Evolutionary conservation across 768 basidiomycete genomes (phyloP), one percentile per base, ranked within the genome.

Genomic region (Boletus bicolor): DNA sequence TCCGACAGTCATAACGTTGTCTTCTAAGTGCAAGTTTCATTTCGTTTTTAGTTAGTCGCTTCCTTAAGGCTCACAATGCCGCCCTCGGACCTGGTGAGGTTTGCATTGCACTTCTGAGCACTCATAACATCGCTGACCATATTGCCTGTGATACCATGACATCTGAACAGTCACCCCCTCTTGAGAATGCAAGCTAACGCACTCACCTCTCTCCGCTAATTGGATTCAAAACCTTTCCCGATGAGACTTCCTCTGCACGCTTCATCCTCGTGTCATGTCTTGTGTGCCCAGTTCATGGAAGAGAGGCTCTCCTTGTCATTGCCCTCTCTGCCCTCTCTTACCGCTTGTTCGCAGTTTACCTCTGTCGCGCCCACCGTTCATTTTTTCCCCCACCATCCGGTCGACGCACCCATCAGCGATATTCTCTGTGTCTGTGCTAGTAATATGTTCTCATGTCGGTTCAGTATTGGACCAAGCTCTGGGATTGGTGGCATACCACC

Each of bases 401-500:
- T 95, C 11, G 93, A 97, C 61, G 86, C 94, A 1, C 86, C 84
- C 0, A 83, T 97, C 49, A 81, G 84, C 24, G 78, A 87, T 0
- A 83, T 85, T 0, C 78, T 96, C 24, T 98, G 94, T 68, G 77
- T 76, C 38, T 87, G 89, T 8, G 85, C 89, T 2, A 81, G 91
- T 42, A 93, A 92, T 69, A 91, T 91, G 84, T 96, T 93, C 68
- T 91, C 89, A 79, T 92, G 66, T 15, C 7, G 15, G 15, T 17
- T 4, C 36, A 0, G 15, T 15, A 7, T 7, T 17, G 14, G 34
- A 14, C 38, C 7, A 24, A 89, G 86, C 12, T 87, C 87, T n/a
- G 88, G 87, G 6, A 86, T 93, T 44, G 89, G 89, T 14, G 90
- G 87, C 3, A 74, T 91, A 19, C 87, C 89, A n/a, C 80, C 85